Percentiles rank a stretch among this genome's conserved stretches.
Evolutionary conservation across 495 filamentous ascomycete species (phyloP).

Genomic region (Paragyromitra xinjiangensis): DNA sequence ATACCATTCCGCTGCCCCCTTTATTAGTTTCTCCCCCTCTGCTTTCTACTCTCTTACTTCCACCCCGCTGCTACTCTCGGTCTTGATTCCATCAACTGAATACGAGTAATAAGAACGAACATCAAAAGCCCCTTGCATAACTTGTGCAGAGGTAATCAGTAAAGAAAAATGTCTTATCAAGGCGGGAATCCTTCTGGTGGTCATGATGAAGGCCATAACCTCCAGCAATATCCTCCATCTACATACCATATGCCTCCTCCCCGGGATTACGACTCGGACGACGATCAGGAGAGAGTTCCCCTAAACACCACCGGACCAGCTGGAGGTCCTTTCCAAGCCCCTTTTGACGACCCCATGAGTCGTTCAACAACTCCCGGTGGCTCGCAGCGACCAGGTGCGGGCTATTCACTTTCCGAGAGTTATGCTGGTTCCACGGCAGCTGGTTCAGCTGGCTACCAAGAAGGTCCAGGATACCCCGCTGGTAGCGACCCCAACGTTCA

Average conservation of each 20-base stretch:
- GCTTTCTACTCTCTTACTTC: slow-evolving; percentile 32
- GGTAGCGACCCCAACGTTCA: slow-evolving; percentile 60
- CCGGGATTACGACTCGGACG: slow-evolving; percentile 57
- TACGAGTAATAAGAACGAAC: slow-evolving; percentile 36
- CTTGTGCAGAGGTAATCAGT: slow-evolving; percentile 49
- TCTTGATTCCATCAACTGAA: slow-evolving; percentile 41
- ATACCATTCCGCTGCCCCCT: slow-evolving; percentile 45
- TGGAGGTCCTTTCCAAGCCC: slow-evolving; percentile 53
- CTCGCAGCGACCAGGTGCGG: slow-evolving; percentile 53
- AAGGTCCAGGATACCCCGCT: slow-evolving; percentile 51
- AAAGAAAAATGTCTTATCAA: slow-evolving; percentile 56
- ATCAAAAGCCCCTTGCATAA: slow-evolving; percentile 37
- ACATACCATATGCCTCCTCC: slow-evolving; percentile 58
- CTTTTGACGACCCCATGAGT: slow-evolving; percentile 56
- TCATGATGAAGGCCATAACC: slow-evolving; percentile 53
- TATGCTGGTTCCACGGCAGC: slow-evolving; percentile 72
- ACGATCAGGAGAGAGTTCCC: slow-evolving; percentile 56
- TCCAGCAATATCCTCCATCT: slow-evolving; percentile 57
- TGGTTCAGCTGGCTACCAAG: slow-evolving; percentile 50
- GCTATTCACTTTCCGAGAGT: slow-evolving; percentile 92
- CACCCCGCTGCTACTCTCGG: slow-evolving; percentile 22
- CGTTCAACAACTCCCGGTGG: slow-evolving; percentile 51
- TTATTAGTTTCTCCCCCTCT: slow-evolving; percentile 47
- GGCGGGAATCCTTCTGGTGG: slow-evolving; percentile 53
- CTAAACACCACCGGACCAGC: slow-evolving; percentile 54